Conservation (phyloP, 495 filamentous ascomycete genomes). For the Tuber brumale region DNA sequence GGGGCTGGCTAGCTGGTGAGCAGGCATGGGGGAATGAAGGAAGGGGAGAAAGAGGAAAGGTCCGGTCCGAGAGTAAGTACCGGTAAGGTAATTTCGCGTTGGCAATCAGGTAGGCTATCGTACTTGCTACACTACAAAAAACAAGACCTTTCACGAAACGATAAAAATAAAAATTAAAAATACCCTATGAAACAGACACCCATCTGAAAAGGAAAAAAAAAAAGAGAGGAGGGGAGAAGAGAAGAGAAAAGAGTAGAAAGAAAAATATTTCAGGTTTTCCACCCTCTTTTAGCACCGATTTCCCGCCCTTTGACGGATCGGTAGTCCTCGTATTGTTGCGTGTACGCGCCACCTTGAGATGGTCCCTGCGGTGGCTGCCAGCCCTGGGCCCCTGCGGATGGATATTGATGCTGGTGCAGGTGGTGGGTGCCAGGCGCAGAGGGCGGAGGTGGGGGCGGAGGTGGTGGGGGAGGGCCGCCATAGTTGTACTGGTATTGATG, state of each 20-base stretch:
- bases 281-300: slow-evolving; percentile 36
- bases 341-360: neutral
- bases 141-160: neutral
- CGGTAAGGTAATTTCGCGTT: neutral
- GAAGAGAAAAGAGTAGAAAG: too few relatives aligned
- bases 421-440: neutral
- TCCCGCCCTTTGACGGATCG: slow-evolving; percentile 33
- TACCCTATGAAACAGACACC: neutral
- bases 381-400: neutral
- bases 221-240: too few relatives aligned
- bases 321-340: slow-evolving; percentile 29
- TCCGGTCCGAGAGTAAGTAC: neutral
- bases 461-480: neutral
- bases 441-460: neutral
- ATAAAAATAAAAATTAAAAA: neutral
- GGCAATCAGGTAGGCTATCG: neutral
- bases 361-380: neutral
- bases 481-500: slow-evolving; percentile 9
- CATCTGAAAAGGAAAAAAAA: neutral
- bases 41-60: neutral
- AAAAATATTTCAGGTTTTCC: slow-evolving; percentile 22
- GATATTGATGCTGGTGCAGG: neutral
- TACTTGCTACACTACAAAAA: neutral
- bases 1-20: neutral
- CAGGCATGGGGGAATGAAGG: neutral